Evolutionary conservation across 257 asterid genomes (phyloP), one percentile per base, ranked within the genome.

Genomic region (Linderniella brevidens): DNA sequence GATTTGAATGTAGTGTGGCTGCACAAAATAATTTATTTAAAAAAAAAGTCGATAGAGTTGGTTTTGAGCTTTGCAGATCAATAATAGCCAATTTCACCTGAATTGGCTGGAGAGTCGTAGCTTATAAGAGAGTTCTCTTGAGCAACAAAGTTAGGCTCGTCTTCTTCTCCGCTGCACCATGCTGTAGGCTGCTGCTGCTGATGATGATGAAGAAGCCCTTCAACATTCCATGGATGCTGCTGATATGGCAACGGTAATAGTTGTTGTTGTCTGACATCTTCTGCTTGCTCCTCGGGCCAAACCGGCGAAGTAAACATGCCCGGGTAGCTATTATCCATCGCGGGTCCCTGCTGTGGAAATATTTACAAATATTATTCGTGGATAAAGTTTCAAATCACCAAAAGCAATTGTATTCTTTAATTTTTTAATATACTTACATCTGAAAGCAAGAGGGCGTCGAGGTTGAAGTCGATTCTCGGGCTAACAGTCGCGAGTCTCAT

Each of bases 401-500:
- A 19, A 48, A n/a, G 19, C 47, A 39, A 25, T 39, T 39, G 43
- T 13, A 39, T 5, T 17, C 8, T 46, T 46, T 15, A 10, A 51
- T 4, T 15, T 12, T 3, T 9, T 15, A 5, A 18, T 8, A 13
- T 52, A 68, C 90, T 66, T 70, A 88, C 98, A 59, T 82, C 84
- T 6, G 73, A 70, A 18, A 82, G 64, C 58, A 88, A 70, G 45
- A 88, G 49, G 37, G 75, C 60, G 25, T 88, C 93, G 14, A 84
- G 68, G 68, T 80, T 77, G 69, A 76, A 64, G 66, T 78, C 92
- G 38, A 66, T 71, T 63, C 86, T 65, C 4, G 98, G 92, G 67
- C 77, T 71, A 37, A 71, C 92, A 32, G 93, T 79, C 64, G 98
- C 92, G 42, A 88, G 93, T 62, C 92, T 80, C 95, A 88, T 80